Evolutionary conservation across 2,329 filamentous ascomycete species (phyloP), one percentile per base, ranked within the genome.

Genomic region (Trichoderma sp.): DNA sequence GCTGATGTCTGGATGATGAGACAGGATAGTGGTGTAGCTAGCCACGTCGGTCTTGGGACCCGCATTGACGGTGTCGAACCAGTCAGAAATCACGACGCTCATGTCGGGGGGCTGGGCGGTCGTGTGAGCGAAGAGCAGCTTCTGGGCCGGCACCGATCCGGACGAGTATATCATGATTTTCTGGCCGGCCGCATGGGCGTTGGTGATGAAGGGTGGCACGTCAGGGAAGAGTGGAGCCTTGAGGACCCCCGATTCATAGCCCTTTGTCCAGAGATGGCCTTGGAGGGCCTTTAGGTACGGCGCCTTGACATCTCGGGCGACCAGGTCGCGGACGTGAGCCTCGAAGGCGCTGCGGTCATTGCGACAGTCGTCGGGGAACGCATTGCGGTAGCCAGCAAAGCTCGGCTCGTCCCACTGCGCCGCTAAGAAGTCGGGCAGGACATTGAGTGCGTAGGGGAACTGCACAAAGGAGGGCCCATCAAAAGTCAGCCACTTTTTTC

Each of bases 31-130:
- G 73, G 81, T 78, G 79, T 95, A 96, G 77, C 91, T 94, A 26
- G 77, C 78, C 49, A 80, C 77, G 73, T 93, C 87, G 56, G 85
- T 87, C 82, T 96, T 96, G 68, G 87, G 84, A 1, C 92, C 92
- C 37, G 92, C 92, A 77, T 92, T 95, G 69, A 91, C 87, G 4
- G 92, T 95, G 78, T 96, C 92, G 76, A 93, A 95, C 84, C 89
- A 93, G 73, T 85, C 89, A 55, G 82, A 83, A 69, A 93, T 85
- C 68, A 87, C 77, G 1, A 81, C 80, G 4, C 83, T 86, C 74
- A 92, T 77, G 76, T 93, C 87, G n/a, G 84, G 81, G 21, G 84
- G 83, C 70, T 84, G 80, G 8, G 86, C 83, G 71, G 86, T 82
- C 52, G 87, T 89, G 76, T 94, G 88, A 70, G 85, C 83, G 79